Base-by-base conservation (phyloP, 2,329 filamentous ascomycete genomes). In the Domatiomyces globalis region DNA sequence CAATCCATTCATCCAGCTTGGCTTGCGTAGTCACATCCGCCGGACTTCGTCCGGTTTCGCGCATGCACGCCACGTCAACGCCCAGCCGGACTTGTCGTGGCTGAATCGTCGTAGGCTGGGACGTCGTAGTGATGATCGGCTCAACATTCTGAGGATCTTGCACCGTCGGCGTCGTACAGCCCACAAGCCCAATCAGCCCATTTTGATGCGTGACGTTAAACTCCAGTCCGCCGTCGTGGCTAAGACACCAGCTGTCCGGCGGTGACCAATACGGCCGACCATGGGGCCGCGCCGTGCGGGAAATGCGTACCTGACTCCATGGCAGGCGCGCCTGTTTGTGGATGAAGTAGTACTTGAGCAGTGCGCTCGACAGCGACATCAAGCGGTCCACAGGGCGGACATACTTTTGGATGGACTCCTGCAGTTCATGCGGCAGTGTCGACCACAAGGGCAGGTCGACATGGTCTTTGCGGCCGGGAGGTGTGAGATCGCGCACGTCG, bases 131-230 rank as follows among this genome's bases (percentile, higher is more conserved):
- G 8, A 19, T 45, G 8, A 45, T 46, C 17, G 15, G 36, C 27
- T 19, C 36, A 2, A 39, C 45, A 25, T 48, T 50, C 8, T 50
- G 19, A 15, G 50, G 36, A 46, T 45, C 17, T 47, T 58, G 56
- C 6, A 49, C 46, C 10, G 50, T 56, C 15, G 61, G 61, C 6
- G 62, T 62, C 7, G 63, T 56, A 18, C 67, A 71, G 10, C 80
- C 77, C 1, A 79, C 74, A 4, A 83, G 65, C 0, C 73, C 71
- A n/a, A 81, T 77, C 2, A 83, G 66, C 0, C 77, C 78, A 17
- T 77, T 78, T 63, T 83, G 80, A 56, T 83, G 80, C 29, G 75
- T 79, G 50, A 83, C 72, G 56, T 83, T 83, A 68, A 83, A 83
- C 56, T 83, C 78, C 39, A 81, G 66, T 8, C 58, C 55, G n/a